Percentiles rank a stretch among this genome's conserved stretches.
Evolutionary conservation across 1,284 basidiomycete genomes (phyloP).

Genomic region (Termitomyces sp.): DNA sequence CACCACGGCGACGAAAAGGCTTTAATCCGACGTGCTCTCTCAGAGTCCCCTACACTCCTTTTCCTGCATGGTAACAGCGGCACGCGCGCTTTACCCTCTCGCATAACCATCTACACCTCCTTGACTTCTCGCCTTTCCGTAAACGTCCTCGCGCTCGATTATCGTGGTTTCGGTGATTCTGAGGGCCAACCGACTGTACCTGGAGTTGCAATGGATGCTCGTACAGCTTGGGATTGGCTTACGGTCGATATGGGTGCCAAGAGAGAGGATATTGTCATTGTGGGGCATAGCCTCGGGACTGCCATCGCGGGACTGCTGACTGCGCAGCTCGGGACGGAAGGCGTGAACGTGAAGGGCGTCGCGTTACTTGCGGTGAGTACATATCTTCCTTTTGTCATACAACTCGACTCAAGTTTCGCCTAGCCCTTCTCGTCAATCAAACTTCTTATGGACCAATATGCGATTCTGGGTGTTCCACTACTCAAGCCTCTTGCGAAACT

Average conservation of each 20-base stretch:
- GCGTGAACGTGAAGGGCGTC: conserved; percentile 50
- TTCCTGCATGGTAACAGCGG: conserved; percentile 90
- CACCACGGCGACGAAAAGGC: conserved; percentile 18
- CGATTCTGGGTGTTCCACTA: conserved; percentile 65
- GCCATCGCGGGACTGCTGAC: conserved; percentile 65
- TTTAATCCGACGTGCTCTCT: conserved; percentile 42
- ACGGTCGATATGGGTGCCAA: conserved; percentile 46
- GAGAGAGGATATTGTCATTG: conserved; percentile 56
- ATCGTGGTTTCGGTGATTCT: conserved; percentile 88
- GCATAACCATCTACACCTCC: conserved; percentile 56
- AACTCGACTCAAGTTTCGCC: neutral
- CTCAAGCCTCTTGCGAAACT: conserved; percentile 64
- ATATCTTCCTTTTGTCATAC: neutral
- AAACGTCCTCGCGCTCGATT: conserved; percentile 86
- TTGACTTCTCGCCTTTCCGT: conserved; percentile 57
- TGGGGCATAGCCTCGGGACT: conserved; percentile 83
- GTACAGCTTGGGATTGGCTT: conserved; percentile 80
- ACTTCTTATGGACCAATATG: conserved; percentile 66
- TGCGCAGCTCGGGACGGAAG: conserved; percentile 52
- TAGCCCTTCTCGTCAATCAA: conserved; percentile 65
- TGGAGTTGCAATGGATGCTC: conserved; percentile 74
- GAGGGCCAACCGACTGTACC: conserved; percentile 69
- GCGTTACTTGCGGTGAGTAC: conserved; percentile 56
- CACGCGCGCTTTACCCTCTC: conserved; percentile 61
- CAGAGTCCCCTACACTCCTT: conserved; percentile 64